Evolutionary conservation across 331 rosid genomes (phyloP).

Genomic region (Erythrophleum ivorense): DNA sequence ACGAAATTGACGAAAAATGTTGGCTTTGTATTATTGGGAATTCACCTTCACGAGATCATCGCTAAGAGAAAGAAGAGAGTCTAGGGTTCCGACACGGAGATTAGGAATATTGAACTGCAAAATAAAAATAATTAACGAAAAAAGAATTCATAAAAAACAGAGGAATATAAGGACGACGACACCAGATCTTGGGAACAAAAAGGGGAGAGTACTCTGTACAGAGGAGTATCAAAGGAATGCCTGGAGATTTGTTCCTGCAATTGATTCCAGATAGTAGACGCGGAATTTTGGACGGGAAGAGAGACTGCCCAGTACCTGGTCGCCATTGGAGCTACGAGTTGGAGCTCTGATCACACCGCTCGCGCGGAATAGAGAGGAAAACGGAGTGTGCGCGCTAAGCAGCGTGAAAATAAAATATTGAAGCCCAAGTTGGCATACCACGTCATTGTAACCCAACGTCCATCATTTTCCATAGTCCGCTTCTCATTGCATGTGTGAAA

Average conservation of each 20-base stretch:
- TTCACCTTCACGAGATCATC: conserved; percentile 75
- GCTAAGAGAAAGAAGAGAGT: conserved; percentile 81
- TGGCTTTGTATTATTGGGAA: not conserved
- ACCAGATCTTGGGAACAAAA: conserved; percentile 42
- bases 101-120: conserved; percentile 63
- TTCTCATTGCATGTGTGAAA: too few relatives aligned
- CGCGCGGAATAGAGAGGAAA: too few relatives aligned
- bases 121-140: not conserved
- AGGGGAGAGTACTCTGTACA: conserved; percentile 60
- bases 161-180: not conserved
- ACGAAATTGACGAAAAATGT: not conserved
- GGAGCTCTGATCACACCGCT: conserved; percentile 19
- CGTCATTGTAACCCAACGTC: too few relatives aligned
- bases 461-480: too few relatives aligned
- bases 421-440: too few relatives aligned
- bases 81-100: conserved; percentile 79
- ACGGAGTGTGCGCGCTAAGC: too few relatives aligned
- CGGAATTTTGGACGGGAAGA: conserved; percentile 61
- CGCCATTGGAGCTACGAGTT: conserved; percentile 55
- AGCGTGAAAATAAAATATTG: too few relatives aligned
- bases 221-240: conserved; percentile 78
- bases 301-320: conserved; percentile 77
- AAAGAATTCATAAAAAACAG: not conserved
- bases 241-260: conserved; percentile 75
- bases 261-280: conserved; percentile 61